phyloP scores from a whole-genome alignment of 345 rosid species.

The Eucalyptus erythrocorys region DNA sequence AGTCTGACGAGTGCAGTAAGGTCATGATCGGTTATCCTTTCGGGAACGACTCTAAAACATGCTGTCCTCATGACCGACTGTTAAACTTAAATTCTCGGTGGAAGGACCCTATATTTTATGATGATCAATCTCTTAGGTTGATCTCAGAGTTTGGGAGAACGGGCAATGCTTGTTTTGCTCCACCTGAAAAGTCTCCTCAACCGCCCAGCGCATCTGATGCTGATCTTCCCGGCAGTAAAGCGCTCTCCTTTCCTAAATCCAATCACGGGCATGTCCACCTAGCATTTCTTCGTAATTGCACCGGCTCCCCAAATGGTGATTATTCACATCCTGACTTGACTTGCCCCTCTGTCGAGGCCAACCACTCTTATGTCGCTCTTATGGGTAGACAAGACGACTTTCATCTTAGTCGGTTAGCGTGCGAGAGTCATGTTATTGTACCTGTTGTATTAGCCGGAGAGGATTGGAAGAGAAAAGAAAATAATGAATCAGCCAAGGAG shows the following conservation, averaged over 20 bases:
- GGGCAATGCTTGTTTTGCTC: not conserved
- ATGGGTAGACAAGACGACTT: fast-evolving
- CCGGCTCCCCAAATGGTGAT: not conserved
- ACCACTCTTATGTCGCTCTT: not conserved
- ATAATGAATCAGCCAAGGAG: fast-evolving
- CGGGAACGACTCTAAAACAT: fast-evolving
- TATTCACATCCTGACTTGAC: not conserved
- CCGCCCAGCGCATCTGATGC: fast-evolving
- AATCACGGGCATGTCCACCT: fast-evolving
- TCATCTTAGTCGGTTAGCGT: fast-evolving
- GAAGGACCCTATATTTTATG: fast-evolving
- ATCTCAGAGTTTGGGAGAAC: not conserved
- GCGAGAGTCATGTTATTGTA: not conserved
- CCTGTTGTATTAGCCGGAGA: fast-evolving
- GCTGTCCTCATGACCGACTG: fast-evolving
- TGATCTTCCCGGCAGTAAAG: fast-evolving
- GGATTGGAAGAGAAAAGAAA: fast-evolving
- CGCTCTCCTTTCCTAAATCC: fast-evolving
- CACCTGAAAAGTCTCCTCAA: fast-evolving
- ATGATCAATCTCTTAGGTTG: fast-evolving
- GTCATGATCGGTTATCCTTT: not conserved
- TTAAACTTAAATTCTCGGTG: fast-evolving
- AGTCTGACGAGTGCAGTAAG: not conserved
- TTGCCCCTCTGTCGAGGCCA: fast-evolving
- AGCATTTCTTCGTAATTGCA: not conserved